Evolutionary conservation across 176 grass and related monocot species (phyloP), one percentile per base, ranked within the genome.

Genomic region (Oryza coarctata): DNA sequence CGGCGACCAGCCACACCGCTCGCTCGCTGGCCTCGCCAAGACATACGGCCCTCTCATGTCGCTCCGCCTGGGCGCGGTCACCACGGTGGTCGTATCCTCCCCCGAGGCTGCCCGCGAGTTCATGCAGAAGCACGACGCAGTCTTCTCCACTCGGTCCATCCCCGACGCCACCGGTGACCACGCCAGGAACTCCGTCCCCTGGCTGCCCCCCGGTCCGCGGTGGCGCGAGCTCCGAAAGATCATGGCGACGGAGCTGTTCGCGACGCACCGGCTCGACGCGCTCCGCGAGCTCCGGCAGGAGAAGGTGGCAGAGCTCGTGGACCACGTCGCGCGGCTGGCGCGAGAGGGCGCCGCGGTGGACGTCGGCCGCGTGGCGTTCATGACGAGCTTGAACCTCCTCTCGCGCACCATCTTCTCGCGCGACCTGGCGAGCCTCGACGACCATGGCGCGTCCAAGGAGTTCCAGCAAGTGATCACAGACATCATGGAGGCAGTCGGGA

Each of bases 381-480:
- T 30, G 9, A 85, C 91, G 1, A 75, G 30, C 20, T 39, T 90
- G 0, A 93, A 90, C 81, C 75, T 93, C 15, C 3, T 93, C 6
- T 88, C 91, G 4, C 9, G 66, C 38, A 88, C 82, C 1, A 65
- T 90, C 61, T 93, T 93, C 88, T 93, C 91, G 0, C 3, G 5
- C 8, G 88, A 93, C 75, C 49, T 89, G 2, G 27, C 80, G 0
- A 31, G 3, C 38, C 77, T 88, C 40, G 23, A 85, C 36, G 41
- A 90, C 90, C 30, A 1, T 0, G 25, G 5, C 31, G 20, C 7
- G 39, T 85, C 86, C 4, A 82, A 76, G 32, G 85, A 76, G 55
- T 88, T 92, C 49, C 79, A 82, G 27, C n/a, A 77, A 0, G 22
- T 62, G 9, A 61, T 90, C 31, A 33, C 45, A 12, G 76, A 27